Evolutionary conservation across 1,284 basidiomycete species (phyloP).

Genomic region (Athelia psychrophila): DNA sequence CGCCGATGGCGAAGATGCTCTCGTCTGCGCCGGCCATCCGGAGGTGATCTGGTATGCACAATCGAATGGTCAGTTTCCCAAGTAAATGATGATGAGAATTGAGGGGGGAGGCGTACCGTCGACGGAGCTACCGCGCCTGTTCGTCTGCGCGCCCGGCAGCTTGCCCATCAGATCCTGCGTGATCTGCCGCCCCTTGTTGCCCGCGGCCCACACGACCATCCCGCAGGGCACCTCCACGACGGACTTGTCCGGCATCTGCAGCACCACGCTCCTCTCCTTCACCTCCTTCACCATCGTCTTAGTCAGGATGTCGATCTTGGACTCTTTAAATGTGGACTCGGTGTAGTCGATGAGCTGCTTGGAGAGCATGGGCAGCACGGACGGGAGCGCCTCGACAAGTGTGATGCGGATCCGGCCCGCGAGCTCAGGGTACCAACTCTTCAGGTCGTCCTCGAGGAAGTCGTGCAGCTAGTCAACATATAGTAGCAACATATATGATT

Average conservation of each 20-base stretch:
- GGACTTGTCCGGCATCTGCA: constrained; percentile 85
- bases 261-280: constrained; percentile 78
- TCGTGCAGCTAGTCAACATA: too few species aligned
- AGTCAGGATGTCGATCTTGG: constrained; percentile 93
- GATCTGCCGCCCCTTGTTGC: constrained; percentile 85
- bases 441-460: constrained; percentile 77
- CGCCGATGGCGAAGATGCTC: constrained; percentile 83
- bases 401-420: constrained; percentile 88
- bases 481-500: too few species aligned
- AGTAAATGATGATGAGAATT: too few species aligned
- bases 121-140: constrained; percentile 86
- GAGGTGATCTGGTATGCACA: constrained; percentile 47
- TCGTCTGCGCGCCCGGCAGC: constrained; percentile 77
- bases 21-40: constrained; percentile 68
- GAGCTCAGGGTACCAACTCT: constrained; percentile 93
- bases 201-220: constrained; percentile 90
- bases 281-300: constrained; percentile 97
- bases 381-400: constrained; percentile 94
- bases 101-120: constrained; percentile 55
- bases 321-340: constrained; percentile 93
- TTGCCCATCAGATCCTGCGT: constrained; percentile 87
- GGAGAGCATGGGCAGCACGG: constrained; percentile 94
- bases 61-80: neutral
- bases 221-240: constrained; percentile 88
- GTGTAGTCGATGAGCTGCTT: constrained; percentile 96